A percentile compares a stretch with the other conserved stretches of the same genome.
phyloP scores from a whole-genome alignment of 208 protist genomes.

The Polymyxa betae region DNA sequence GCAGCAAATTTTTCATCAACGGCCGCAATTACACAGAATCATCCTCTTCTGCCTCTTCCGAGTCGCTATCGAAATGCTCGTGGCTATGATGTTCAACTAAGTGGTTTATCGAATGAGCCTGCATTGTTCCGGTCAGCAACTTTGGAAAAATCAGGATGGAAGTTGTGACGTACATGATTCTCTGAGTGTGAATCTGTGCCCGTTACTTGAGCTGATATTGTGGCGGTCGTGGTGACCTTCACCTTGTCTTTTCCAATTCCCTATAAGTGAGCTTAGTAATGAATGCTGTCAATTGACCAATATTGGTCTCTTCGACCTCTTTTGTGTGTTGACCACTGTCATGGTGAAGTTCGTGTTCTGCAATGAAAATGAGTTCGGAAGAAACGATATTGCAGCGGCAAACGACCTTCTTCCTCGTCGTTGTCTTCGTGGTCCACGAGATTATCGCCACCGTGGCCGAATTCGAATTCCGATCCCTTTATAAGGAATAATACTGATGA shows the following conservation, averaged over 20 bases:
- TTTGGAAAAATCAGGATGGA: background rate
- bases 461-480: too few relatives aligned
- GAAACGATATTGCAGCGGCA: too few relatives aligned
- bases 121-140: background rate
- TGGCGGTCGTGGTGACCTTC: background rate
- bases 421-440: too few relatives aligned
- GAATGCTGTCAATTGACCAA: background rate
- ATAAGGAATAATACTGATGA: too few relatives aligned
- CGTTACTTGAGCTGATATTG: background rate
- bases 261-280: background rate
- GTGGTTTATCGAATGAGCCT: background rate
- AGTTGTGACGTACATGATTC: constrained; percentile 2
- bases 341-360: background rate
- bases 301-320: background rate
- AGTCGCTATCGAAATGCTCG: background rate
- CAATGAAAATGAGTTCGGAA: too few relatives aligned
- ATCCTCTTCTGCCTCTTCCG: background rate
- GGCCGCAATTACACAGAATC: too few relatives aligned
- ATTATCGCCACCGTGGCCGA: too few relatives aligned
- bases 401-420: too few relatives aligned
- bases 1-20: too few relatives aligned
- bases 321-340: background rate
- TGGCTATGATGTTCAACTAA: background rate
- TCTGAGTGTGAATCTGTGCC: constrained; percentile 8
- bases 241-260: constrained; percentile 10